phyloP scores from a whole-genome alignment of 1,139 yeast species.

The Diutina siamensis region DNA sequence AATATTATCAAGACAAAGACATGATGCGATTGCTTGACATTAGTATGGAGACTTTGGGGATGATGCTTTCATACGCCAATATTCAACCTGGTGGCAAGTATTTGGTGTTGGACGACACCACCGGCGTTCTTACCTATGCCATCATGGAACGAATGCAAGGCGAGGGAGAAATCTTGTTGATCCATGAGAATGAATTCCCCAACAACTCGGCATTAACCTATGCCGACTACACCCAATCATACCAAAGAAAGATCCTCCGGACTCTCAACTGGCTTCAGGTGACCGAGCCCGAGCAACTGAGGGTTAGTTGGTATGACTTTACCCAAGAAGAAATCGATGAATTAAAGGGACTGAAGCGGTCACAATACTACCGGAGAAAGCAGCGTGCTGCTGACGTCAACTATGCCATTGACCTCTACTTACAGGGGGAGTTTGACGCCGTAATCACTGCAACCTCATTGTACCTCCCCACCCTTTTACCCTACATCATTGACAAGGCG shows the following conservation, averaged over 20 bases:
- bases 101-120: constrained; percentile 81
- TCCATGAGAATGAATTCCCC: constrained; percentile 91
- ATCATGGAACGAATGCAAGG: constrained; percentile 87
- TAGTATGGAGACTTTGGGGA: constrained; percentile 74
- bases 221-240: constrained; percentile 48
- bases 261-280: constrained; percentile 65
- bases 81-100: constrained; percentile 85
- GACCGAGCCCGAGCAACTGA: constrained; percentile 61
- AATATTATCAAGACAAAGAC: constrained; percentile 67
- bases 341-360: constrained; percentile 48
- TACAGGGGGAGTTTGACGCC: constrained; percentile 59
- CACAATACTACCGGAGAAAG: constrained; percentile 57
- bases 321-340: constrained; percentile 41
- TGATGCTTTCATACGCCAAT: constrained; percentile 66
- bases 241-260: constrained; percentile 47
- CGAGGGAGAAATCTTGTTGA: constrained; percentile 56
- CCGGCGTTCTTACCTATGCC: constrained; percentile 74
- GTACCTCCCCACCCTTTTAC: constrained; percentile 54
- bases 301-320: constrained; percentile 37
- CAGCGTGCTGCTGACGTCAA: constrained; percentile 48
- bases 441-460: constrained; percentile 64
- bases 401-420: constrained; percentile 38
- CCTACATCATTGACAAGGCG: constrained; percentile 49
- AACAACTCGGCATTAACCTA: constrained; percentile 62
- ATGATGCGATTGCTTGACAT: constrained; percentile 62